A percentile compares a stretch with the other conserved stretches of the same genome.
phyloP scores from a whole-genome alignment of 495 filamentous ascomycete genomes.

The Annulohypoxylon bovei region DNA sequence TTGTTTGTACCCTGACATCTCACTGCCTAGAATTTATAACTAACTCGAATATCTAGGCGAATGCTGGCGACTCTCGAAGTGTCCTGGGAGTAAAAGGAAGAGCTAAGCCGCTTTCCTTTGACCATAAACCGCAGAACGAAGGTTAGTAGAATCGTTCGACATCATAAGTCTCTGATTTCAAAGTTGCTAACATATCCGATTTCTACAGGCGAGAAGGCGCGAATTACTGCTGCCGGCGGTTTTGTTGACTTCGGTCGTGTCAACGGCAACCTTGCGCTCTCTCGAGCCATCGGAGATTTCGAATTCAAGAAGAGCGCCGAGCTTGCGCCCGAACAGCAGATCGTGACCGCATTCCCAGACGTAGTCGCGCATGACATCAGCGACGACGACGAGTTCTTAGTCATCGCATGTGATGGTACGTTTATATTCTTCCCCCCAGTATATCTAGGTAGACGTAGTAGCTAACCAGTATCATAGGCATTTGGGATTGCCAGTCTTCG shows the following conservation, averaged over 20 bases:
- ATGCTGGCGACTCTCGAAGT: constrained; percentile 93
- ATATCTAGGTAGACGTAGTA: constrained; percentile 2
- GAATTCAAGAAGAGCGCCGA: constrained; percentile 99
- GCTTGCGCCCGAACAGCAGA: constrained; percentile 94
- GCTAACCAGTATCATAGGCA: constrained; percentile 69
- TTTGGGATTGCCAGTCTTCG: constrained; percentile 99
- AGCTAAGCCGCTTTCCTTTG: constrained; percentile 95
- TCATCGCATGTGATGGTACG: constrained; percentile 95
- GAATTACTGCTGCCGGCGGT: constrained; percentile 93
- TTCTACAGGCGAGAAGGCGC: constrained; percentile 85
- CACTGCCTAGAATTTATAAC: neutral
- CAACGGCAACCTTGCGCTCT: constrained; percentile 97
- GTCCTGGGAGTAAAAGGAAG: constrained; percentile 95
- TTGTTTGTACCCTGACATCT: constrained; percentile 65
- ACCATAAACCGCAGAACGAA: constrained; percentile 99
- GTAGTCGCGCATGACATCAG: constrained; percentile 88
- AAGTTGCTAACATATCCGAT: constrained; percentile 25
- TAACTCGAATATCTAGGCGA: constrained; percentile 70
- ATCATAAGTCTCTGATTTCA: neutral
- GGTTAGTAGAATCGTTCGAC: constrained; percentile 60
- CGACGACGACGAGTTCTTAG: constrained; percentile 95
- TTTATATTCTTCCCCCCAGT: neutral
- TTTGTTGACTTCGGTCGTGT: constrained; percentile 99
- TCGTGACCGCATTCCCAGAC: constrained; percentile 96
- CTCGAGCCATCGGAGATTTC: constrained; percentile 97